Evolutionary conservation across 495 filamentous ascomycete genomes (phyloP).

Genomic region (Massariosphaeria phaeospora): DNA sequence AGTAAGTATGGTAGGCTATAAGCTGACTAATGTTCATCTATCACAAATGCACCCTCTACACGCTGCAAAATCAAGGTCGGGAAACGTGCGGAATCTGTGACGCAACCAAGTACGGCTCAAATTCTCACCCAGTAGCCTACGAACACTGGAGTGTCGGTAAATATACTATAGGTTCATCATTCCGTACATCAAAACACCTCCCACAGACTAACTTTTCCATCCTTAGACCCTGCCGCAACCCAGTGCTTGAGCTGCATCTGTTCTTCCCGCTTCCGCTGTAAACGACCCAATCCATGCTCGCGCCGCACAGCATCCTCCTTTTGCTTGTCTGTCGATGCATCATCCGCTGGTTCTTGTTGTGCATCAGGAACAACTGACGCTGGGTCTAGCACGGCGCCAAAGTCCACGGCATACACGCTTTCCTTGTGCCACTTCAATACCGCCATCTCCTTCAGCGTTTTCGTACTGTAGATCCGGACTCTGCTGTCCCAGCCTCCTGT

Average conservation of each 20-base stretch:
- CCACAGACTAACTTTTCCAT: constrained; percentile 95
- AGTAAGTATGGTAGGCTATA: too few species aligned
- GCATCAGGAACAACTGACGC: constrained; percentile 25
- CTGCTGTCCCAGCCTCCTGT: constrained; percentile 91
- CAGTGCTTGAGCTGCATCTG: constrained; percentile 73
- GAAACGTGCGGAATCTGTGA: too few species aligned
- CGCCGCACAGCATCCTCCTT: constrained; percentile 3
- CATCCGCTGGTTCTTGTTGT: background rate
- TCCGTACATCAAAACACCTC: constrained; percentile 73
- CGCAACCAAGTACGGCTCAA: too few species aligned
- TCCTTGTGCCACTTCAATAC: constrained; percentile 94
- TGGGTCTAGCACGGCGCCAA: constrained; percentile 48
- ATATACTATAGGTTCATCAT: too few species aligned
- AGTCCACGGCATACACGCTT: constrained; percentile 81
- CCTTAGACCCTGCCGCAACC: constrained; percentile 87
- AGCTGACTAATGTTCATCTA: too few species aligned
- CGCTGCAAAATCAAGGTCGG: too few species aligned
- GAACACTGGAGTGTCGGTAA: too few species aligned
- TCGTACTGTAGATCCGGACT: constrained; percentile 72
- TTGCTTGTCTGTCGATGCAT: background rate
- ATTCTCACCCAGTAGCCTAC: too few species aligned
- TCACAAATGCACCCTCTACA: too few species aligned
- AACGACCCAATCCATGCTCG: constrained; percentile 19
- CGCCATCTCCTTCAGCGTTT: constrained; percentile 80
- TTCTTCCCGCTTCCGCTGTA: constrained; percentile 42